A percentile compares a stretch with the other conserved stretches of the same genome.
Conservation (phyloP, 2,329 filamentous ascomycete genomes). For the Fonsecaea monophora region DNA sequence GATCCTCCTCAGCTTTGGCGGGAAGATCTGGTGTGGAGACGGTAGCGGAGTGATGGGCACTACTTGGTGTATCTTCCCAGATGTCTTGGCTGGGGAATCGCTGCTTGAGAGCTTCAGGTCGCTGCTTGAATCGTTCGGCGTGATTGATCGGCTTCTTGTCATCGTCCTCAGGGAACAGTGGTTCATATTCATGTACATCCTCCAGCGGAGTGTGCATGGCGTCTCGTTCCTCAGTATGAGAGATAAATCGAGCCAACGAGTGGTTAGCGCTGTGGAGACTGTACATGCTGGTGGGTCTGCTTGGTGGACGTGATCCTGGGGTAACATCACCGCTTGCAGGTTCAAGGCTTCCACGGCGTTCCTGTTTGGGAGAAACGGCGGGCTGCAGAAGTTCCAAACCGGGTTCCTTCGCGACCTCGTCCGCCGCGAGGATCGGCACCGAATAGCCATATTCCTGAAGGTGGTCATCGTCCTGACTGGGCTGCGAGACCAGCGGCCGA, state of each 20-base stretch:
- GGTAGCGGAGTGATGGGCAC: conserved; percentile 75
- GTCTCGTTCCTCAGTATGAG: conserved; percentile 59
- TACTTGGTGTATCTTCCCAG: conserved; percentile 95
- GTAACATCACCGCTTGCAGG: conserved; percentile 60
- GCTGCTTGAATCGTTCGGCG: conserved; percentile 62
- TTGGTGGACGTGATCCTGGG: conserved; percentile 64
- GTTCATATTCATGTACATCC: conserved; percentile 92
- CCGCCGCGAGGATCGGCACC: conserved; percentile 84
- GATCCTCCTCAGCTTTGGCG: conserved; percentile 45
- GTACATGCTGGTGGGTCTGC: conserved; percentile 69
- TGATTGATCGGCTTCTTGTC: conserved; percentile 62
- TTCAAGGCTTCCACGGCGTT: conserved; percentile 67
- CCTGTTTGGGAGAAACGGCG: conserved; percentile 77
- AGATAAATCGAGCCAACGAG: conserved; percentile 60
- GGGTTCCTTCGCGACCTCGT: conserved; percentile 80
- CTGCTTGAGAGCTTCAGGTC: conserved; percentile 61
- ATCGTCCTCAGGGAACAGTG: conserved; percentile 83
- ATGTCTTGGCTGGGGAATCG: conserved; percentile 94
- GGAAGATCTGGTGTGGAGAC: conserved; percentile 79
- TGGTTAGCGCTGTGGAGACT: conserved; percentile 55
- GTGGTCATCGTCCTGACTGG: conserved; percentile 56
- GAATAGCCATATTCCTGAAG: conserved; percentile 68
- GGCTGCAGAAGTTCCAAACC: conserved; percentile 74
- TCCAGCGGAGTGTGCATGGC: conserved; percentile 73
- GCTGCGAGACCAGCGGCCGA: conserved; percentile 54